Base-by-base conservation (phyloP, 2,329 filamentous ascomycete genomes). In the Spiromastix sp. region DNA sequence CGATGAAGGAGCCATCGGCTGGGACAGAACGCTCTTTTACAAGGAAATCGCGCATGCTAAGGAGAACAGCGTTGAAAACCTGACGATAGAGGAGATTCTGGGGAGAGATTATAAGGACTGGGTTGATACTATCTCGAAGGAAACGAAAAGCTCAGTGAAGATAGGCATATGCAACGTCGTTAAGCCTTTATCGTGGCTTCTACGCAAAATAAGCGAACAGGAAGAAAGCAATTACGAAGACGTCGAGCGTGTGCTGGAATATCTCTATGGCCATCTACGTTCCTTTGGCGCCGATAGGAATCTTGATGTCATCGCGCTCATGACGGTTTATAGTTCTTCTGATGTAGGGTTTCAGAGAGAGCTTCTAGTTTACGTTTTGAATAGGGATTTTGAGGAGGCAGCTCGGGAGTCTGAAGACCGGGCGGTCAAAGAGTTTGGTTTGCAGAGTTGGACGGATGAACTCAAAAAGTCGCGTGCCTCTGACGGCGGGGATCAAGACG, bases 81-180 rank as follows among this genome's bases (percentile, higher is more conserved):
- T 80, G 16, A 64, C 58, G 8, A 48, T 76, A 40, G 52, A 64
- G 2, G 75, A 78, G 46, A 68, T 77, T 13, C 52, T 79, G 38
- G 63, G 67, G 25, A 72, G 77, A 41, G 75, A 80, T 50, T 80
- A 77, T 49, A 80, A 80, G 52, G 60, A 71, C 33, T 80, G 75
- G 75, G 60, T 59, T 1, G 70, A 70, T 38, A 50, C 46, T 9
- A 44, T 38, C 16, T 21, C 8, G 8, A 17, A 18, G 7, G 34
- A 33, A 29, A 15, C n/a, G 46, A 34, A 55, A 46, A 25, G 46
- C 53, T 46, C 38, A 2, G 20, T 65, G 21, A 67, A 61, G 32
- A 58, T 79, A 12, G 76, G 76, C 2, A 71, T 78, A 36, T 72
- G 70, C 44, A 72, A 69, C 16, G 65, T 74, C 4, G 73, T 79